Evolutionary conservation across 2,329 filamentous ascomycete species (phyloP), one percentile per base, ranked within the genome.

Genomic region (Colletotrichum chrysophilum): DNA sequence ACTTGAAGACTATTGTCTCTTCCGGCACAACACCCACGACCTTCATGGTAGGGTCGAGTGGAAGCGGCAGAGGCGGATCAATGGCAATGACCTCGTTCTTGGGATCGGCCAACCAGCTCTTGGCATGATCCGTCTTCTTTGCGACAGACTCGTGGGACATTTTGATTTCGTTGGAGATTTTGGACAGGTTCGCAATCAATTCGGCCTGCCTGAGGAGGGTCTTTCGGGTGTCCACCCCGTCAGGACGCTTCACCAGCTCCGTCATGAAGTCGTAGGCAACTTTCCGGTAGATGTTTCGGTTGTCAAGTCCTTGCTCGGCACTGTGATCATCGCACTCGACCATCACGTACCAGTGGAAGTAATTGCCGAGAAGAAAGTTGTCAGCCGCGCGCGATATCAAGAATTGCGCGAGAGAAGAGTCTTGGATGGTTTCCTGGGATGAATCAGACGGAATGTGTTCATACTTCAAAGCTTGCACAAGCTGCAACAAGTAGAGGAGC

Each of bases 311-410:
- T 79, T 96, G 95, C 58, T 95, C 94, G 5, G 92, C 92, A 78
- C 94, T 96, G 75, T 89, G 88, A 82, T 98, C 96, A 79, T 97
- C 95, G 79, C 96, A 97, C 85, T 99, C 97, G 2, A 99, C 97
- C 93, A 98, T 98, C 4, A 99, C 89, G 84, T 98, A 99, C 97
- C 97, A 99, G 83, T 98, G 95, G 70, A 99, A 92, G 85, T 97
- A 98, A 82, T 98, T 99, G 34, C 96, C 97, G 2, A 99, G 90
- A 75, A 94, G 93, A 80, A 98, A 95, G 81, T 98, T 98, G 77
- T 93, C 92, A 16, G 95, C 94, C 5, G 97, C 97, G 43, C 97
- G 92, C 2, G 94, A 92, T 71, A 99, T 97, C 4, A 99, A 88
- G 81, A 99, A 99, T 28, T 91, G 92, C 4, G 96, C 96, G 7